Conservation (phyloP, 345 rosid genomes). For the Lepidium africanum region DNA sequence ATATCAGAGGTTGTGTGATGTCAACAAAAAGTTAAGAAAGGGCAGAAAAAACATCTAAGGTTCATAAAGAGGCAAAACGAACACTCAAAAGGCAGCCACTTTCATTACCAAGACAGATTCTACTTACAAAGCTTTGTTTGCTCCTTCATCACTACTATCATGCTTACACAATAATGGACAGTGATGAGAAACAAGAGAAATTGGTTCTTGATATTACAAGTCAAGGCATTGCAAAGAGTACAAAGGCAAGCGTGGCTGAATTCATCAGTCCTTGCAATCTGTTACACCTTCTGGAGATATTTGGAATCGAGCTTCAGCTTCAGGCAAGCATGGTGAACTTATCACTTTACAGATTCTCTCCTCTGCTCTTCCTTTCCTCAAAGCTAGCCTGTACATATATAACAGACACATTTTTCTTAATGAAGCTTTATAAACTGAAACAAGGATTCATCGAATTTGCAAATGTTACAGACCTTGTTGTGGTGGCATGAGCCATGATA, state of each 20-base stretch:
- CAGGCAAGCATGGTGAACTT: constrained; percentile 91
- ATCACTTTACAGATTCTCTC: constrained; percentile 96
- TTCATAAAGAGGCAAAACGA: too few relatives aligned
- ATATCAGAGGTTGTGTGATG: neutral
- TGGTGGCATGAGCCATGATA: constrained; percentile 98
- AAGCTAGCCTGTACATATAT: constrained; percentile 48
- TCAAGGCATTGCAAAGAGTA: neutral
- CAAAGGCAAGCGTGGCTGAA: neutral
- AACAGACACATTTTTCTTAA: neutral
- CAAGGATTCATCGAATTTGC: neutral
- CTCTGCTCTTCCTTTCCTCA: constrained; percentile 92
- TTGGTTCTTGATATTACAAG: constrained; percentile 1
- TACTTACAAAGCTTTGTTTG: constrained; percentile 12
- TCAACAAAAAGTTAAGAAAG: neutral
- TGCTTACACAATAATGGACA: neutral
- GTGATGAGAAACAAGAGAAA: neutral
- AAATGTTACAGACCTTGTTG: constrained; percentile 58
- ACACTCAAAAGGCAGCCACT: constrained; percentile 3
- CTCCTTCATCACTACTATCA: neutral
- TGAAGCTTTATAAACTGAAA: neutral
- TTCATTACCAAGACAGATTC: neutral
- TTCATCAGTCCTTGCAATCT: constrained; percentile 69
- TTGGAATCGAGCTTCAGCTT: constrained; percentile 93
- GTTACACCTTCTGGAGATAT: constrained; percentile 76
- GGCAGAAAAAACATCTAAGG: neutral